phyloP scores from a whole-genome alignment of 139 green algal species.

The Eudorina sp. region DNA sequence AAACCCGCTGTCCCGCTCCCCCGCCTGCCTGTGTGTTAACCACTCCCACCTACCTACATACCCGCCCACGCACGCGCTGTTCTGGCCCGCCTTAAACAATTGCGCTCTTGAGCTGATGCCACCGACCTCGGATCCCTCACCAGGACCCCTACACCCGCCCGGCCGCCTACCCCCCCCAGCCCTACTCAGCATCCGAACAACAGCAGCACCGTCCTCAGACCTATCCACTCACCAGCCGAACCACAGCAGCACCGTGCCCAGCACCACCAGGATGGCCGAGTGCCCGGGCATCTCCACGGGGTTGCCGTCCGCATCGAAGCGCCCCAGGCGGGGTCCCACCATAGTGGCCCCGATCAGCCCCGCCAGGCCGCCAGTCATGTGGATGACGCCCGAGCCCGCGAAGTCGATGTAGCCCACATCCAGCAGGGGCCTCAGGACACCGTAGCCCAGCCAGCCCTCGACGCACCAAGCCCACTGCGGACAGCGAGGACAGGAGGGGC shows the following conservation, averaged over 20 bases:
- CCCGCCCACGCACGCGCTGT: too few species aligned
- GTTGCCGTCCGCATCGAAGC: slow-evolving; percentile 79
- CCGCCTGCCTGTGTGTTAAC: too few species aligned
- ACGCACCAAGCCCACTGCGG: slow-evolving; percentile 74
- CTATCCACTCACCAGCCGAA: slow-evolving; percentile 79
- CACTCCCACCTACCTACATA: too few species aligned
- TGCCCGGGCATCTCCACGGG: slow-evolving; percentile 86
- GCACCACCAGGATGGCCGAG: slow-evolving; percentile 67
- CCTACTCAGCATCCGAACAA: too few species aligned
- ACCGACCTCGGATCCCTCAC: too few species aligned
- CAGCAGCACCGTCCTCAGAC: slow-evolving; percentile 18
- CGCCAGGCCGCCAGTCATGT: slow-evolving; percentile 83
- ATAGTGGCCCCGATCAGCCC: slow-evolving; percentile 84
- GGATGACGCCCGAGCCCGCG: slow-evolving; percentile 77
- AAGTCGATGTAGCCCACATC: slow-evolving; percentile 76
- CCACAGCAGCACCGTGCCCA: slow-evolving; percentile 84
- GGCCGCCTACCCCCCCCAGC: too few species aligned
- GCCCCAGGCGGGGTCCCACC: slow-evolving; percentile 89
- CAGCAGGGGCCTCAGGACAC: not conserved
- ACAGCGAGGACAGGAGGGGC: not conserved
- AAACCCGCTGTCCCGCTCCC: too few species aligned
- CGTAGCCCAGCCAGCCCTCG: slow-evolving; percentile 72
- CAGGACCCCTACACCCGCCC: too few species aligned
- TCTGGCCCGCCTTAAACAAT: too few species aligned
- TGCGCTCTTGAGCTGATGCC: too few species aligned